Conservation (phyloP, 108 stramenopile genomes). For the Cyclostephanos invisitatus region DNA sequence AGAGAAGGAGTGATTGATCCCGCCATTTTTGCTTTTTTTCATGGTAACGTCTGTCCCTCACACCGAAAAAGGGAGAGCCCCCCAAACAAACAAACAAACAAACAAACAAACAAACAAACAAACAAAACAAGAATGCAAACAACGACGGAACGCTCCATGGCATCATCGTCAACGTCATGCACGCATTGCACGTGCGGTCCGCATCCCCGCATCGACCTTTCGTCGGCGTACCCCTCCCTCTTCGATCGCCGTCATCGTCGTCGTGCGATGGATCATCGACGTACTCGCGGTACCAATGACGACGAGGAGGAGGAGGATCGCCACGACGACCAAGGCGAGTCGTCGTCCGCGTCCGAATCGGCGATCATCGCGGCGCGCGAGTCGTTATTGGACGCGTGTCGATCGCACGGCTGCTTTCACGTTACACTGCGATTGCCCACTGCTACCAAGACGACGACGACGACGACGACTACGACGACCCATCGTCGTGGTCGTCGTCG, state of each 20-base stretch:
- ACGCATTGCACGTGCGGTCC: constrained; percentile 31
- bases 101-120: too few species aligned
- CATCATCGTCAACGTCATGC: too few species aligned
- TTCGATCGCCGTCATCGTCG: not conserved
- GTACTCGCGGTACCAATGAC: not conserved
- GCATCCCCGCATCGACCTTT: constrained; percentile 31
- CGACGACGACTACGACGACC: not conserved
- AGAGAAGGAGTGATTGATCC: too few species aligned
- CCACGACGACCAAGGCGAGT: not conserved
- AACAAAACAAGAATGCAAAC: too few species aligned
- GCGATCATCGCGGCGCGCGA: not conserved
- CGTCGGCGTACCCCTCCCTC: constrained; percentile 14
- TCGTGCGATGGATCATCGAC: too few species aligned
- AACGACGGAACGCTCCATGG: not conserved
- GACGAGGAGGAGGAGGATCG: not conserved
- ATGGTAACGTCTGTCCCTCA: too few species aligned
- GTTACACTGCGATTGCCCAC: constrained; percentile 4
- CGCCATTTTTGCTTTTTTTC: too few species aligned
- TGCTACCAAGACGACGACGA: not conserved
- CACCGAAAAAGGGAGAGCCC: too few species aligned
- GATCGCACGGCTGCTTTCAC: constrained; percentile 52
- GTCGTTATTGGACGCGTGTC: constrained; percentile 34
- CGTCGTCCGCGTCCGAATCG: not conserved
- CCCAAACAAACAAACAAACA: too few species aligned
- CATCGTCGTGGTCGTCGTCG: not conserved